Evolutionary conservation across 2,329 filamentous ascomycete genomes (phyloP).

Genomic region (Fusarium sp.): DNA sequence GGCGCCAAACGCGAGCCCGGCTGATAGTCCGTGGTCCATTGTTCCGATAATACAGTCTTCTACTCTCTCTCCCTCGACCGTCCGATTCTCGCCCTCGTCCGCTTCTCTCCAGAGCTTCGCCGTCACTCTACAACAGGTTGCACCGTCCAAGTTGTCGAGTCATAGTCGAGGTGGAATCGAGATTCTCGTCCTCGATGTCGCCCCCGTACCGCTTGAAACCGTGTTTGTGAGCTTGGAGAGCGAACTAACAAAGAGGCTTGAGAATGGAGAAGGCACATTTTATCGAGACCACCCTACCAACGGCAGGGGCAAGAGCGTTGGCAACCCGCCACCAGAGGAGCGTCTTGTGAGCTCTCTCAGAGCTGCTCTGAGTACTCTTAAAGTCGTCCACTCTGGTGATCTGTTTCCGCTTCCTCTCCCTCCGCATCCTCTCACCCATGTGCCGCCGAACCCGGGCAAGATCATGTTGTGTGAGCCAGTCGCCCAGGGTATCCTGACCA

Average conservation of each 20-base stretch:
- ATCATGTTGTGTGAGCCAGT: slow-evolving; percentile 96
- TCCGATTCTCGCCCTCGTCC: slow-evolving; percentile 81
- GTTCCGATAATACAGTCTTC: slow-evolving; percentile 78
- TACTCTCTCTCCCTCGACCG: slow-evolving; percentile 78
- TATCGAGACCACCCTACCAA: slow-evolving; percentile 70
- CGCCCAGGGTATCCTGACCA: slow-evolving; percentile 82
- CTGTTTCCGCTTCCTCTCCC: slow-evolving; percentile 81
- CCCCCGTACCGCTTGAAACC: slow-evolving; percentile 83
- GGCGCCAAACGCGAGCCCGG: slow-evolving; percentile 68
- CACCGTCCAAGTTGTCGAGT: slow-evolving; percentile 79
- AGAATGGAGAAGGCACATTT: slow-evolving; percentile 86
- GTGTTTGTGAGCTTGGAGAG: slow-evolving; percentile 89
- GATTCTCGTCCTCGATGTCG: slow-evolving; percentile 83
- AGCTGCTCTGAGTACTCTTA: slow-evolving; percentile 77
- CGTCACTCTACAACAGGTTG: slow-evolving; percentile 76
- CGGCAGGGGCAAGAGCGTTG: slow-evolving; percentile 53
- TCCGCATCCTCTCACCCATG: slow-evolving; percentile 88
- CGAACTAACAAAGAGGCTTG: slow-evolving; percentile 81
- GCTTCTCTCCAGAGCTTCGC: slow-evolving; percentile 84
- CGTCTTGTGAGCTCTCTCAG: slow-evolving; percentile 76
- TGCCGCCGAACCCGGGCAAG: slow-evolving; percentile 84
- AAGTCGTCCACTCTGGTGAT: slow-evolving; percentile 87
- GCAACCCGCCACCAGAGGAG: slow-evolving; percentile 61
- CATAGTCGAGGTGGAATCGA: slow-evolving; percentile 84
- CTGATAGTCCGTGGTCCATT: slow-evolving; percentile 84